Evolutionary conservation across 257 asterid genomes (phyloP).

Genomic region (Nicotiana tabacum): DNA sequence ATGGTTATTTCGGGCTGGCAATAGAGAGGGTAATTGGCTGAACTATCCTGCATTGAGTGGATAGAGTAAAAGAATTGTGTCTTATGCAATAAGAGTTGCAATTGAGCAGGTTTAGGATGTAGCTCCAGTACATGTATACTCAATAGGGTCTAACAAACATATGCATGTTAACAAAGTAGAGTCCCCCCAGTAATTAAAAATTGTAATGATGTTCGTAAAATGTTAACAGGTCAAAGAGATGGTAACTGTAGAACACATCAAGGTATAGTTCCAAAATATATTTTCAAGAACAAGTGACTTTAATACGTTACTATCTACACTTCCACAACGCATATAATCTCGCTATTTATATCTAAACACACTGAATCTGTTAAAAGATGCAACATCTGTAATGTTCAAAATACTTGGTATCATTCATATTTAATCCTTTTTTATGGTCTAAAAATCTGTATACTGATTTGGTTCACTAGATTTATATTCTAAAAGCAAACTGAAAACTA

Average conservation of each 20-base stretch:
- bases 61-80: background rate
- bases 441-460: background rate
- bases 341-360: background rate
- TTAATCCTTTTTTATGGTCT: background rate
- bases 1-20: background rate
- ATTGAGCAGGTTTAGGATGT: too few relatives aligned
- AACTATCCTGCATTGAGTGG: background rate
- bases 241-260: background rate
- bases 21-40: background rate
- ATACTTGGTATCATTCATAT: background rate
- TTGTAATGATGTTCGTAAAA: too few relatives aligned
- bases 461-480: too few relatives aligned
- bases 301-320: background rate
- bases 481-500: too few relatives aligned
- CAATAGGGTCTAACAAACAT: too few relatives aligned
- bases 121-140: too few relatives aligned
- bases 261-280: background rate
- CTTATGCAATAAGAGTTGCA: too few relatives aligned
- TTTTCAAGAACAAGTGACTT: background rate
- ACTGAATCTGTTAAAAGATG: background rate
- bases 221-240: background rate
- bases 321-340: background rate
- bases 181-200: too few relatives aligned
- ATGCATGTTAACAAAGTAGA: too few relatives aligned
- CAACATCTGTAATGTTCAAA: background rate